phyloP scores from a whole-genome alignment of 805 yeast genomes.

The Cyberlindnera mississippiensis region DNA sequence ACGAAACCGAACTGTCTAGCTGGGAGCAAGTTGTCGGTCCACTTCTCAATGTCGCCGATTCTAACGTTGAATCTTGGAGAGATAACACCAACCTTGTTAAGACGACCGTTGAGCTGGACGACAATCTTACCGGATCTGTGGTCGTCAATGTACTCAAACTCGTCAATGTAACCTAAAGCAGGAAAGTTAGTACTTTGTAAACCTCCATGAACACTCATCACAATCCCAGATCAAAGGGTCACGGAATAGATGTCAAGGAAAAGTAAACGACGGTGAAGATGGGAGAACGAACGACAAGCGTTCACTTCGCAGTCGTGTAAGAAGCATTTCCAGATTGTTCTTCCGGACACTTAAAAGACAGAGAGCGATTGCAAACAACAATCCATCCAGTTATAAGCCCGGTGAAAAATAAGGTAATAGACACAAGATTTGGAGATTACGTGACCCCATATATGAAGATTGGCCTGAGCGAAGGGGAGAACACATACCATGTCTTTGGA shows the following conservation, averaged over 20 bases:
- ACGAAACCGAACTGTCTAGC: slow-evolving; percentile 99
- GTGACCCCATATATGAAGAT: not conserved
- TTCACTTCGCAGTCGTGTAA: slow-evolving; percentile 31
- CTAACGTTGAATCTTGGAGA: slow-evolving; percentile 98
- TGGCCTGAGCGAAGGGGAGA: not conserved
- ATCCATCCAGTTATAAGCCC: slow-evolving; percentile 99
- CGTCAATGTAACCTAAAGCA: slow-evolving; percentile 81
- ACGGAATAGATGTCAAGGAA: slow-evolving; percentile 28
- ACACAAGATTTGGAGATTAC: not conserved
- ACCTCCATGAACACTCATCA: not conserved
- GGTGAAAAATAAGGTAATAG: slow-evolving; percentile 48
- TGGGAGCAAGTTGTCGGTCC: slow-evolving; percentile 97
- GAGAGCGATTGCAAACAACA: slow-evolving; percentile 85
- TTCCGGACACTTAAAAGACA: slow-evolving; percentile 98
- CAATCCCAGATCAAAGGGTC: too few relatives aligned
- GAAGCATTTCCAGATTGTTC: slow-evolving; percentile 38
- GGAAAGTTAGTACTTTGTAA: not conserved
- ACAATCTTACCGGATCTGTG: slow-evolving; percentile 98
- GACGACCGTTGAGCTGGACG: slow-evolving; percentile 94
- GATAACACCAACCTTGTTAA: slow-evolving; percentile 98
- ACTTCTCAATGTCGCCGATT: slow-evolving; percentile 91
- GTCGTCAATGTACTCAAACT: slow-evolving; percentile 96
- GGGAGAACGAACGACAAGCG: slow-evolving; percentile 4
- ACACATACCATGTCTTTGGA: slow-evolving; percentile 96
- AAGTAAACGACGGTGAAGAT: slow-evolving; percentile 31